A percentile compares a stretch with the other conserved stretches of the same genome.
Conservation (phyloP, 2,329 filamentous ascomycete species). For the Alternaria gansuensis region DNA sequence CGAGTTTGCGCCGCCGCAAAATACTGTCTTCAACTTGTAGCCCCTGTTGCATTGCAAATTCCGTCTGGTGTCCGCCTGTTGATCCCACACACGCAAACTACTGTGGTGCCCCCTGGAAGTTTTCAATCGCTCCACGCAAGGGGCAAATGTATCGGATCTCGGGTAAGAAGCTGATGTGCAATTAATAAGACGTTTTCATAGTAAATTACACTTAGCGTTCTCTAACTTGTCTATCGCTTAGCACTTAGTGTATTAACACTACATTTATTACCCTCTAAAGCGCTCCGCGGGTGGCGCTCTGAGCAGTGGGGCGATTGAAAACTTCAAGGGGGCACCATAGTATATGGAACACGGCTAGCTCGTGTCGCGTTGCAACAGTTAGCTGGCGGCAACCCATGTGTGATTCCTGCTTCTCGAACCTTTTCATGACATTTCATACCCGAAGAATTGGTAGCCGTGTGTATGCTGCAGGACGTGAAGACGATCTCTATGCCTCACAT, state of each 20-base stretch:
- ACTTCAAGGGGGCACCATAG: too few relatives aligned
- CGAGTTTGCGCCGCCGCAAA: constrained; percentile 3
- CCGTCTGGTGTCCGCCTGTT: constrained; percentile 6
- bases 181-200: too few relatives aligned
- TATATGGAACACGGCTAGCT: constrained; percentile 12
- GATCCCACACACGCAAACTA: constrained; percentile 7
- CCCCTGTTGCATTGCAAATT: constrained; percentile 8
- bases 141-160: too few relatives aligned
- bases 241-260: too few relatives aligned
- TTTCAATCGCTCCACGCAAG: too few relatives aligned
- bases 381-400: constrained; percentile 18
- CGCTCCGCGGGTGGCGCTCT: too few relatives aligned
- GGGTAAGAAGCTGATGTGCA: too few relatives aligned
- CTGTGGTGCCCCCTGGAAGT: too few relatives aligned
- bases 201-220: too few relatives aligned
- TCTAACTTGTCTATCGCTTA: too few relatives aligned
- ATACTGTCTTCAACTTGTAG: background rate
- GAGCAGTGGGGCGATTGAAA: too few relatives aligned
- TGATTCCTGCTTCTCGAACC: constrained; percentile 14
- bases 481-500: constrained; percentile 12
- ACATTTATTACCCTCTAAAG: too few relatives aligned
- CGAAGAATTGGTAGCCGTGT: constrained; percentile 7
- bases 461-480: constrained; percentile 4
- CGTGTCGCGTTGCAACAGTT: constrained; percentile 20
- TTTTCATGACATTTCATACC: constrained; percentile 12